Percentiles rank a stretch among this genome's conserved stretches.
These are phyloP conservation scores for Wickerhamomyces chambardii DNA, from an alignment of 805 yeast species.

Conservation along the genomic window DNA sequence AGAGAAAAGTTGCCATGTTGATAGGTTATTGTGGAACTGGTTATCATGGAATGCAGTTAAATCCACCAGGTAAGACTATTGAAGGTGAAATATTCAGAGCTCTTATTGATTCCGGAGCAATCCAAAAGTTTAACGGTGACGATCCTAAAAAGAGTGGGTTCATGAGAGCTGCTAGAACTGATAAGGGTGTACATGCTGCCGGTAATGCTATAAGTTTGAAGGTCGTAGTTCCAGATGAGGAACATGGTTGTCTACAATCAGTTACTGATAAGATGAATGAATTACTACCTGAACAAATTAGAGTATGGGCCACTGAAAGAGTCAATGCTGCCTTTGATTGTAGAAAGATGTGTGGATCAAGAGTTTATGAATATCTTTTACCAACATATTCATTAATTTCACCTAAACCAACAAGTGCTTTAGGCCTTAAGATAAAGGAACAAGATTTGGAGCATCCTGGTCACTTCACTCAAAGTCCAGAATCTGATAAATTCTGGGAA, in stretches of 20 bases:
- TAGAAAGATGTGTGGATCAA: constrained; percentile 90
- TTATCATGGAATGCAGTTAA: constrained; percentile 92
- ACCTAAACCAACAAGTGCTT: constrained; percentile 70
- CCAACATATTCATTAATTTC: constrained; percentile 89
- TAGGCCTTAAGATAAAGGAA: constrained; percentile 49
- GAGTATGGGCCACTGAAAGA: constrained; percentile 90
- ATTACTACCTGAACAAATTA: constrained; percentile 72
- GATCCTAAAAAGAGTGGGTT: constrained; percentile 85
- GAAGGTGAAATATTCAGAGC: constrained; percentile 87
- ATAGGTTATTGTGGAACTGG: constrained; percentile 96
- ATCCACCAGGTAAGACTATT: constrained; percentile 82
- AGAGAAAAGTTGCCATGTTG: constrained; percentile 83
- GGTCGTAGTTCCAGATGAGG: constrained; percentile 74
- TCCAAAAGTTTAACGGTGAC: constrained; percentile 76
- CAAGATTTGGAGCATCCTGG: constrained; percentile 50
- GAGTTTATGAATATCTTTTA: constrained; percentile 87
- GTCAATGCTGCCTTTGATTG: constrained; percentile 90
- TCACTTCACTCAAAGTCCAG: constrained; percentile 50
- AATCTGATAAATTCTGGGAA: constrained; percentile 72
- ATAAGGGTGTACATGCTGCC: constrained; percentile 97
- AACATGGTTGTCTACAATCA: constrained; percentile 36
- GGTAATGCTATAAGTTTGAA: constrained; percentile 85
- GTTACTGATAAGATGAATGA: constrained; percentile 59
- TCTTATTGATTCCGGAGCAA: constrained; percentile 78
- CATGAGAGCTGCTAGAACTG: constrained; percentile 83